Conservation (phyloP, 192 early-diverging fungal genomes). For the Diversispora epigaea region DNA sequence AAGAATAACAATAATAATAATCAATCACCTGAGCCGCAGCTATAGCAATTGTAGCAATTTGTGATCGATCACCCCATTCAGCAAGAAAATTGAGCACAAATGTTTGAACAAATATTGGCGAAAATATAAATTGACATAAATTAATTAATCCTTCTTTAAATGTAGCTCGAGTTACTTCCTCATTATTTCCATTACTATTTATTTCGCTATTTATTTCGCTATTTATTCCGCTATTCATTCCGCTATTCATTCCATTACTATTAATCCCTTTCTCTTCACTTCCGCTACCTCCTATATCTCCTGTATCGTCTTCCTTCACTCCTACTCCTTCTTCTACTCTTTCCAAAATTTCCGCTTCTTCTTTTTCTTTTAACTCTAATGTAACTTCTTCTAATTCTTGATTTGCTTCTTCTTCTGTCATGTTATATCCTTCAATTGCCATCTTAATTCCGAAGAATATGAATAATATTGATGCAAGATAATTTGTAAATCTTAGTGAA, state of each 20-base stretch:
- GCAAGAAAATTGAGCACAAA: constrained; percentile 96
- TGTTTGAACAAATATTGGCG: constrained; percentile 92
- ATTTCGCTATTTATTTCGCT: too few relatives aligned
- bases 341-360: constrained; percentile 56
- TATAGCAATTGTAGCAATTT: constrained; percentile 94
- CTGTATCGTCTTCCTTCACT: neutral
- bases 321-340: constrained; percentile 59
- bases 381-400: constrained; percentile 92
- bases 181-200: neutral
- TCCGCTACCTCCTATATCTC: too few relatives aligned
- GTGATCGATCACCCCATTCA: constrained; percentile 97
- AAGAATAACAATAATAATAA: neutral
- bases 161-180: constrained; percentile 40
- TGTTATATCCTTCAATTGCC: constrained; percentile 76
- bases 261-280: too few relatives aligned
- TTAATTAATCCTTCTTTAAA: constrained; percentile 61
- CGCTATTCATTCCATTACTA: too few relatives aligned
- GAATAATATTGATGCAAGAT: constrained; percentile 83
- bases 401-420: constrained; percentile 84
- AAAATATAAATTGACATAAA: constrained; percentile 74
- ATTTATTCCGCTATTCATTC: too few relatives aligned
- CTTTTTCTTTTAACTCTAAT: constrained; percentile 82
- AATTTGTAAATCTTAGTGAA: constrained; percentile 82
- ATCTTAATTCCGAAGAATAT: constrained; percentile 91
- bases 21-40: constrained; percentile 79